phyloP scores from a whole-genome alignment of 257 asterid species.

The Scutellaria barbata region DNA sequence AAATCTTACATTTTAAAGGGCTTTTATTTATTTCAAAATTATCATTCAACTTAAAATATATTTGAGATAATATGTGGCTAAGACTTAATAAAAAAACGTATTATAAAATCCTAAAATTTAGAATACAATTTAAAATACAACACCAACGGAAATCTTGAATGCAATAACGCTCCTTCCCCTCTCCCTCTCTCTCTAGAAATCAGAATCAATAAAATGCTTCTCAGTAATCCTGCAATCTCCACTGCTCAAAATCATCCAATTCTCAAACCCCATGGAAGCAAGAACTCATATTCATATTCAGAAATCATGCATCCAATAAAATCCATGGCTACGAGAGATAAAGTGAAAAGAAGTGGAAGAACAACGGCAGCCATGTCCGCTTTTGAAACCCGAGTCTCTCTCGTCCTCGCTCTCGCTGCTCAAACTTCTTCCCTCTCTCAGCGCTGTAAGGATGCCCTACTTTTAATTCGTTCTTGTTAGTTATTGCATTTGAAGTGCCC shows the following conservation, averaged over 20 bases:
- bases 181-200: background rate
- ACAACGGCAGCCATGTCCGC: constrained; percentile 42
- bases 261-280: constrained; percentile 23
- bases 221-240: constrained; percentile 33
- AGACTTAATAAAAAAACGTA: too few relatives aligned
- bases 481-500: constrained; percentile 4
- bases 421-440: constrained; percentile 70
- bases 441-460: constrained; percentile 50
- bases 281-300: constrained; percentile 5
- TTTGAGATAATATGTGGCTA: background rate
- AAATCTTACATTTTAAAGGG: too few relatives aligned
- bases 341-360: constrained; percentile 21
- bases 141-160: background rate
- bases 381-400: constrained; percentile 67
- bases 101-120: too few relatives aligned
- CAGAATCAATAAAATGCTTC: constrained; percentile 43
- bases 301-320: constrained; percentile 27
- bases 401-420: constrained; percentile 73
- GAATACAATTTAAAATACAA: background rate
- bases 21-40: too few relatives aligned
- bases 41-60: background rate
- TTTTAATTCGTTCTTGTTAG: background rate
- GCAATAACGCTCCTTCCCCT: too few relatives aligned
- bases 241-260: constrained; percentile 24
- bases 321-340: constrained; percentile 40